Evolutionary conservation across 306 rosid species (phyloP).

Genomic region (Ammopiptanthus mongolicus): DNA sequence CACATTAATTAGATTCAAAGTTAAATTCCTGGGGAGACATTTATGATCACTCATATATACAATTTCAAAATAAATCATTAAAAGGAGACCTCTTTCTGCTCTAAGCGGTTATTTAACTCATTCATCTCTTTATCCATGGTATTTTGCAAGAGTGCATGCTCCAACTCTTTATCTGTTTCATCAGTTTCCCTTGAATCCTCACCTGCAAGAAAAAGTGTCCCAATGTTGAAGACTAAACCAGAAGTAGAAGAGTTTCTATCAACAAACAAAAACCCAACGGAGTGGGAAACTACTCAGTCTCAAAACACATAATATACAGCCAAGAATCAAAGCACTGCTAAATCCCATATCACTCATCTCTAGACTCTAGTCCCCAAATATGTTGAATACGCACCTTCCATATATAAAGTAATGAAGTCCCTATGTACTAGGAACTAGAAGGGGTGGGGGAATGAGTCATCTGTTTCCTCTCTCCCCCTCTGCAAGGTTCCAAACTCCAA

Average conservation of each 20-base stretch:
- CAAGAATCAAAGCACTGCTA: not conserved
- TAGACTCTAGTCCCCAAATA: not conserved
- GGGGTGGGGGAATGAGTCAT: not conserved
- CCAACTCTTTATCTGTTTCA: constrained; percentile 57
- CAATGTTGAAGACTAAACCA: constrained; percentile 24
- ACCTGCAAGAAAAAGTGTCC: constrained; percentile 31
- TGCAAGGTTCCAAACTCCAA: constrained; percentile 3
- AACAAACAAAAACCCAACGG: constrained; percentile 14
- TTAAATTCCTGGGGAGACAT: not conserved
- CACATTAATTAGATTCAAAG: not conserved
- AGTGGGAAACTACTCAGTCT: not conserved
- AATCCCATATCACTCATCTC: not conserved
- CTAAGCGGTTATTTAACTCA: constrained; percentile 69
- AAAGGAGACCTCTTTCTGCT: constrained; percentile 73
- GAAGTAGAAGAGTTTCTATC: not conserved
- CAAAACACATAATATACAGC: constrained; percentile 8
- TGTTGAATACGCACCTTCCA: not conserved
- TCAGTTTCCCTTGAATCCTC: constrained; percentile 52
- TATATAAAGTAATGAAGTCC: not conserved
- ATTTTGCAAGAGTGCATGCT: constrained; percentile 60
- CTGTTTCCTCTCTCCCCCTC: not conserved
- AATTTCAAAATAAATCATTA: constrained; percentile 2
- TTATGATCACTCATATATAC: not conserved
- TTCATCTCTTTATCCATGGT: constrained; percentile 71
- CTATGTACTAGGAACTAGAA: not conserved